Evolutionary conservation across 768 basidiomycete genomes (phyloP), one percentile per base, ranked within the genome.

Genomic region (Infundibulicybe gibba): DNA sequence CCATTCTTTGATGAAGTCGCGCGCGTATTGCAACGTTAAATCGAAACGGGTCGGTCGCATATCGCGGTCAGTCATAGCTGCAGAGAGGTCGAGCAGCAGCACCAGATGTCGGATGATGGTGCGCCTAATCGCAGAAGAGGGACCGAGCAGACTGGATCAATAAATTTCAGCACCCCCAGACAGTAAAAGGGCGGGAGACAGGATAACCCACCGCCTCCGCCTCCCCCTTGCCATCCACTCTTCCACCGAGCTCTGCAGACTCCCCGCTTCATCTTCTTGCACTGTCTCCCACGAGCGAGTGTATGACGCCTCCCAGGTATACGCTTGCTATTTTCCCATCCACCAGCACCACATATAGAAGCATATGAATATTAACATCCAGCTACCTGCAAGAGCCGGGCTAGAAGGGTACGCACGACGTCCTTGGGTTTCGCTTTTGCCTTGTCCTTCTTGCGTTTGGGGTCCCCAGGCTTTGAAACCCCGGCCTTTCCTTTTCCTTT

Each of bases 41-140:
- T 97, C 94, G 55, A 95, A 94, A 47, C 97, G 80, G 16, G 90
- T 93, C 10, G 94, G 93, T 5, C 95, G 80, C 85, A 95, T 90
- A 67, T 99, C 97, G 21, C 94, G 82, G 65, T 98, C 97, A 67
- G 82, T 78, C 93, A 98, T 98, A 1, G 93, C 82, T 2, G 80
- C 68, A 0, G 94, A 97, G 2, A 98, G 74, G 63, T 99, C 97
- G 11, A 99, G 72, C n/a, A 98, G 66, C 14, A 99, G 78, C 47
- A 97, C 77, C 39, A 98, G 78, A 63, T 99, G 97, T 20, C 97
- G 87, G 52, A 99, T 97, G 61, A 99, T 98, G 32, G 93, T 90
- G 10, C 97, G 80, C 21, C 97, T 85, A 45, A 98, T 85, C 15
- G 97, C 90, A 11, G 83, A 76, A 9, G 88, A 80, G n/a, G 91